A percentile compares a stretch with the other conserved stretches of the same genome.
phyloP scores from a whole-genome alignment of 805 yeast species.

The Wickerhamiella azymoides region DNA sequence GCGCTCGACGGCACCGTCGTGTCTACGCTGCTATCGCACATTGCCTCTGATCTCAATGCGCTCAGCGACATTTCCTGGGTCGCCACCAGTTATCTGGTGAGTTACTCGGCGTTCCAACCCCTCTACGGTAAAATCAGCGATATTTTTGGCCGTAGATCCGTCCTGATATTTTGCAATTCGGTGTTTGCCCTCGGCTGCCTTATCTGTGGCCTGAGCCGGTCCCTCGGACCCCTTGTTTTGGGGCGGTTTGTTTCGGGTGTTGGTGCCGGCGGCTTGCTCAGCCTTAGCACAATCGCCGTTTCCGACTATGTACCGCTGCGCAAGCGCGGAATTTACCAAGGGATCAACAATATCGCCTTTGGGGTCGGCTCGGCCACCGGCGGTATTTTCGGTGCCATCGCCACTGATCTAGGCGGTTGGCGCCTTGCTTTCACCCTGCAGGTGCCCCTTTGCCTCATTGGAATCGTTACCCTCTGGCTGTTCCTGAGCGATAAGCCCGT shows the following conservation, averaged over 20 bases:
- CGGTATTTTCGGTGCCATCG: slow-evolving; percentile 42
- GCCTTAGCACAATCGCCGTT: slow-evolving; percentile 60
- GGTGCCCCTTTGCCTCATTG: slow-evolving; percentile 30
- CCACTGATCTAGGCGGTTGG: slow-evolving; percentile 49
- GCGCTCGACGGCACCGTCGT: slow-evolving; percentile 50
- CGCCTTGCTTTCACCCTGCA: slow-evolving; percentile 33
- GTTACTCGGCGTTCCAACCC: slow-evolving; percentile 64
- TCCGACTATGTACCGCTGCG: slow-evolving; percentile 67
- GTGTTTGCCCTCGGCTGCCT: slow-evolving; percentile 36
- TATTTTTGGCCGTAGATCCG: slow-evolving; percentile 31
- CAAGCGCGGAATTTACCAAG: slow-evolving; percentile 72
- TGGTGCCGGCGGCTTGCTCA: slow-evolving; percentile 79
- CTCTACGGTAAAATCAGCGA: slow-evolving; percentile 59
- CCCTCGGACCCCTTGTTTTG: slow-evolving; percentile 46
- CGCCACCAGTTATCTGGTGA: slow-evolving; percentile 54
- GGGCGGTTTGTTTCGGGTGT: slow-evolving; percentile 74
- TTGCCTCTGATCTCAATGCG: slow-evolving; percentile 45
- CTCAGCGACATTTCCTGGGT: slow-evolving; percentile 48
- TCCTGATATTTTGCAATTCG: slow-evolving; percentile 30
- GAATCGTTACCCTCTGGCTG: slow-evolving; percentile 24
- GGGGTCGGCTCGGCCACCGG: slow-evolving; percentile 70
- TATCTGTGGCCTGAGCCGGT: slow-evolving; percentile 39
- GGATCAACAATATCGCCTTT: slow-evolving; percentile 60
- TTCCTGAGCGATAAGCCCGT: slow-evolving; percentile 12
- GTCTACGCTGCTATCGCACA: slow-evolving; percentile 42